Evolutionary conservation across 2,329 filamentous ascomycete genomes (phyloP), one percentile per base, ranked within the genome.

Genomic region (Aspergillus glaucus): DNA sequence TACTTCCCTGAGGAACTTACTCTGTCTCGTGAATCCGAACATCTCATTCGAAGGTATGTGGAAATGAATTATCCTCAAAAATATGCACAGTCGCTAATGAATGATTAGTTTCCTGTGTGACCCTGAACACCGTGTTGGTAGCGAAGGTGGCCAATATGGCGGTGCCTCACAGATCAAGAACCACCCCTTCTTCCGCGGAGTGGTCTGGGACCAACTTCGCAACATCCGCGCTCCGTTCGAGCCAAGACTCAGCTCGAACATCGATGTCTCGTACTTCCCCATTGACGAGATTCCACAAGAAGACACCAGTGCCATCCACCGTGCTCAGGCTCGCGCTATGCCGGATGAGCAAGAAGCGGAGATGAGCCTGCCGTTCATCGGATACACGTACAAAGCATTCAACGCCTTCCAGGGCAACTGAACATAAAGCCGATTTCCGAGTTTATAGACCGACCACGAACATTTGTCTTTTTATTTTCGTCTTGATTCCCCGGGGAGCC

Each of bases 241-340:
- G 74, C 93, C 93, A 2, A 89, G 90, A 63, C 78, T 98, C 55
- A 87, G 87, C 52, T 95, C 89, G 54, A 93, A 93, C 69, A 87
- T 95, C 62, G 93, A 98, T 67, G 95, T 93, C 17, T 92, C 91
- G 43, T 97, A 98, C 77, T 98, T 98, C 83, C 93, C 93, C 8
- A 96, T 90, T 46, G 93, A 98, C 65, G 93, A 98, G 71, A 96
- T 98, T 65, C 90, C 95, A 61, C 92, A 97, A 75, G 92, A 90
- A 48, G 91, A 96, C 69, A 95, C 90, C 55, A 89, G 87, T 48
- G 93, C 90, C 21, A 80, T 88, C 56, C 80, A 95, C 62, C 87
- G 89, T 67, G 88, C 88, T 17, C 88, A 94, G 70, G 88, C 88
- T 44, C 80, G 86, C 55, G 84, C 86, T 52, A 79, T 84, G 61